phyloP scores from a whole-genome alignment of 306 rosid species.

The Quercus ilex region DNA sequence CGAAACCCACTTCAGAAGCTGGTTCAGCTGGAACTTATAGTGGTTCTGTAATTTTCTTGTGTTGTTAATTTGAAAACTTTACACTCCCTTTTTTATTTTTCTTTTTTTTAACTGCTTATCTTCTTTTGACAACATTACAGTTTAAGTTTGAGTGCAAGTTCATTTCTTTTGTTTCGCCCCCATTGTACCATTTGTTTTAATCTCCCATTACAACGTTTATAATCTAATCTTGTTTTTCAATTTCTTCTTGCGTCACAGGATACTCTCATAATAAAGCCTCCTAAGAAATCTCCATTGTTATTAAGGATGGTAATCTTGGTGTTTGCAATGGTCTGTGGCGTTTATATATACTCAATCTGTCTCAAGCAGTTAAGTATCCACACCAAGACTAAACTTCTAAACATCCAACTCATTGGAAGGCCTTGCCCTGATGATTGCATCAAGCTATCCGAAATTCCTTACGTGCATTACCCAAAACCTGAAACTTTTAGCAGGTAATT shows the following conservation, averaged over 20 bases:
- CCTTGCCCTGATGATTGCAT: slow-evolving; percentile 25
- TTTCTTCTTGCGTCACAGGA: slow-evolving; percentile 50
- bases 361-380: slow-evolving; percentile 65
- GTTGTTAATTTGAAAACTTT: neutral
- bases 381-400: slow-evolving; percentile 38
- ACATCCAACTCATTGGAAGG: slow-evolving; percentile 41
- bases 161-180: neutral
- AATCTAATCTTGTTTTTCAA: neutral
- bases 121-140: neutral
- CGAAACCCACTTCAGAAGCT: neutral
- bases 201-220: neutral
- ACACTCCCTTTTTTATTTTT: neutral
- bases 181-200: neutral
- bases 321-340: slow-evolving; percentile 61
- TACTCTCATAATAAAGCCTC: slow-evolving; percentile 56
- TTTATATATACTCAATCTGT: slow-evolving; percentile 69
- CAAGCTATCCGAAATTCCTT: slow-evolving; percentile 33
- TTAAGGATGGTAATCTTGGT: slow-evolving; percentile 56
- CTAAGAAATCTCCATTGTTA: slow-evolving; percentile 68
- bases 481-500: slow-evolving; percentile 76
- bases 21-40: slow-evolving; percentile 3
- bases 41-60: neutral
- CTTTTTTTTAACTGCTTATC: neutral
- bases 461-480: slow-evolving; percentile 75
- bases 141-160: too few relatives aligned